Evolutionary conservation across 495 filamentous ascomycete genomes (phyloP).

Genomic region (Ascodesmis nigricans): DNA sequence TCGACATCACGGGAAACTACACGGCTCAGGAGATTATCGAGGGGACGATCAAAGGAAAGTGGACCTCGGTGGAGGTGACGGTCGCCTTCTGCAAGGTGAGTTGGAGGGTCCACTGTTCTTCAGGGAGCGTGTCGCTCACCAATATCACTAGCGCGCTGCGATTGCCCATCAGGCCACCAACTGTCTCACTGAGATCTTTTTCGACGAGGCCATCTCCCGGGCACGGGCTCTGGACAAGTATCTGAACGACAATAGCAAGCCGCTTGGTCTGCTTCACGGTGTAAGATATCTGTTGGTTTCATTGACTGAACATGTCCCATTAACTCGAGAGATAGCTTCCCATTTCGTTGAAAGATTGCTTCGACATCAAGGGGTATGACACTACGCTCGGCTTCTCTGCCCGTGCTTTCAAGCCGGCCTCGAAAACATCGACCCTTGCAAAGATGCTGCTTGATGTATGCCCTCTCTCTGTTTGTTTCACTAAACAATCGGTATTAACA

Average conservation of each 20-base stretch:
- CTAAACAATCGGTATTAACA: too few species aligned
- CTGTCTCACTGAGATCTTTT: conserved; percentile 46
- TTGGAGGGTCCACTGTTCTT: too few species aligned
- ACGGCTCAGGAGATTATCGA: conserved; percentile 29
- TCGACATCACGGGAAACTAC: conserved; percentile 35
- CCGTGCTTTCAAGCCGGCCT: conserved; percentile 30
- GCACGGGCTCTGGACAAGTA: conserved; percentile 38
- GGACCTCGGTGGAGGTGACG: conserved; percentile 32
- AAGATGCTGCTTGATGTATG: conserved; percentile 27
- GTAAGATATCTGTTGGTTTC: conserved; percentile 1
- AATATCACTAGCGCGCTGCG: too few species aligned
- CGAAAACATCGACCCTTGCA: conserved; percentile 29
- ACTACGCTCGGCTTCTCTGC: conserved; percentile 37
- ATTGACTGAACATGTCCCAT: too few species aligned
- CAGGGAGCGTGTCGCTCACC: too few species aligned
- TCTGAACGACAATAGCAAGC: conserved; percentile 27
- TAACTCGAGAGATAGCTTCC: conserved; percentile 29
- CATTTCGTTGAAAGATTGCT: conserved; percentile 42
- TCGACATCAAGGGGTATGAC: conserved; percentile 37
- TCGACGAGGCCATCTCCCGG: conserved; percentile 34
- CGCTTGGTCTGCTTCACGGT: conserved; percentile 42
- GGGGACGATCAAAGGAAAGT: conserved; percentile 24
- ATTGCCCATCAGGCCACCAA: conserved; percentile 41
- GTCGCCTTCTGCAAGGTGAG: conserved; percentile 35
- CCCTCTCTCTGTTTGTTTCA: too few species aligned